Evolutionary conservation across 2,329 filamentous ascomycete species (phyloP), one percentile per base, ranked within the genome.

Genomic region (Onygena corvina): DNA sequence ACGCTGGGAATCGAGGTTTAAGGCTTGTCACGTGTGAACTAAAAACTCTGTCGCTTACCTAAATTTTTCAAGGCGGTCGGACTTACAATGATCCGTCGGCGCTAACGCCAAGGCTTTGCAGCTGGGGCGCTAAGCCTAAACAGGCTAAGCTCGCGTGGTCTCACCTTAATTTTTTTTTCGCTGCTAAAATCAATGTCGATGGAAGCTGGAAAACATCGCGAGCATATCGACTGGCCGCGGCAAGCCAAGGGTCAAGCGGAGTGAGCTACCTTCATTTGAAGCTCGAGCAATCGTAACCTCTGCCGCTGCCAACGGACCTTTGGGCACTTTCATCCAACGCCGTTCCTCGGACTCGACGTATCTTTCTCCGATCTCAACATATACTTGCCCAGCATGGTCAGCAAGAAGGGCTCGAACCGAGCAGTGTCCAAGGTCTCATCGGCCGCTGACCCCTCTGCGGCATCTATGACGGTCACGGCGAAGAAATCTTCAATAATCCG

Each of bases 401-500:
- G 58, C 57, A 71, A 71, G 58, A 73, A 71, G 60, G 60, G 64
- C 48, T 64, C 66, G 56, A 65, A 67, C 51, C 61, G 60, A 48
- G 60, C 67, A 29, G 64, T 63, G 51, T 64, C 67, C 53, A 73
- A 72, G 59, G 63, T 66, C 58, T 67, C 67, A 52, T 68, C 71
- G 50, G 62, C 67, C 54, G 62, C 66, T 55, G 61, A 65, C 54
- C 63, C 64, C 40, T 60, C 65, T 31, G 61, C 62, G 11, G 60
- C 63, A 12, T 60, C 64, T 35, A 54, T 63, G 35, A 64, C 67
- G 44, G 58, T 64, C 49, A 57, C 61, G n/a, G 61, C 61, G 47
- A 68, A 61, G 54, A 70, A 68, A 57, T 71, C 71, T 27, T 71
- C 72, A 3, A 67, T 74, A n/a, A 55, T 73, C 47, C 67, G 65